Percentiles rank a stretch among this genome's conserved stretches.
These are phyloP conservation scores for Lyophyllum shimeji DNA, from an alignment of 768 basidiomycete species.

Conservation along the genomic window DNA sequence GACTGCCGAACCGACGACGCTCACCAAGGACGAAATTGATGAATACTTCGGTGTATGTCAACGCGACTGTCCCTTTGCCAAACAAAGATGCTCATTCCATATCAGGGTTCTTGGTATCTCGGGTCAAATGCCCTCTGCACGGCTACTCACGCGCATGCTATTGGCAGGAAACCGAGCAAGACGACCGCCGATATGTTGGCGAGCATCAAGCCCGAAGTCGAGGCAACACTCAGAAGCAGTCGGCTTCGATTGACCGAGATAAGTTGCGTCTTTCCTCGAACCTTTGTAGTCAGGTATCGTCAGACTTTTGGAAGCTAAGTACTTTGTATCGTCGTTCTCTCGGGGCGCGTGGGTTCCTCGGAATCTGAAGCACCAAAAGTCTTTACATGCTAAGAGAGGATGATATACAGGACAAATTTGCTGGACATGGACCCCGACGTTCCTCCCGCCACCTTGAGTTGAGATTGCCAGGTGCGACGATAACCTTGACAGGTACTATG, in stretches of 20 bases:
- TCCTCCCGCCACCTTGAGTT: too few species aligned
- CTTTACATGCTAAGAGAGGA: too few species aligned
- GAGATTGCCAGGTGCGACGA: too few species aligned
- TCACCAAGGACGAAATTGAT: slow-evolving; percentile 42
- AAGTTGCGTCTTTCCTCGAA: background rate
- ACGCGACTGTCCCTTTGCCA: background rate
- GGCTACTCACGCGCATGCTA: slow-evolving; percentile 29
- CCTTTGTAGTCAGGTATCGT: too few species aligned
- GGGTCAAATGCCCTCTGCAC: slow-evolving; percentile 38
- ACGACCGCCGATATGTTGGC: slow-evolving; percentile 39
- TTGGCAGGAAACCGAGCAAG: slow-evolving; percentile 47
- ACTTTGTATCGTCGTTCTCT: too few species aligned
- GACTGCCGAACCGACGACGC: slow-evolving; percentile 38
- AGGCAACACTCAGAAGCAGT: slow-evolving; percentile 14
- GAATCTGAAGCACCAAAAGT: too few species aligned
- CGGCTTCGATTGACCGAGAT: too few species aligned
- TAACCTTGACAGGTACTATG: too few species aligned
- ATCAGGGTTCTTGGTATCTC: slow-evolving; percentile 27
- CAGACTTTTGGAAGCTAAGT: too few species aligned
- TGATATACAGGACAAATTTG: too few species aligned
- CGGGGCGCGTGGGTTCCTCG: too few species aligned
- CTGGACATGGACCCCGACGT: too few species aligned
- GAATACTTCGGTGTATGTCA: slow-evolving; percentile 30
- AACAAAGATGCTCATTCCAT: background rate
- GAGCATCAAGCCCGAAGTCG: slow-evolving; percentile 40